A percentile compares a stretch with the other conserved stretches of the same genome.
Conservation (phyloP, 371 early-diverging fungal species). For the Neoconidiobolus thromboides region DNA sequence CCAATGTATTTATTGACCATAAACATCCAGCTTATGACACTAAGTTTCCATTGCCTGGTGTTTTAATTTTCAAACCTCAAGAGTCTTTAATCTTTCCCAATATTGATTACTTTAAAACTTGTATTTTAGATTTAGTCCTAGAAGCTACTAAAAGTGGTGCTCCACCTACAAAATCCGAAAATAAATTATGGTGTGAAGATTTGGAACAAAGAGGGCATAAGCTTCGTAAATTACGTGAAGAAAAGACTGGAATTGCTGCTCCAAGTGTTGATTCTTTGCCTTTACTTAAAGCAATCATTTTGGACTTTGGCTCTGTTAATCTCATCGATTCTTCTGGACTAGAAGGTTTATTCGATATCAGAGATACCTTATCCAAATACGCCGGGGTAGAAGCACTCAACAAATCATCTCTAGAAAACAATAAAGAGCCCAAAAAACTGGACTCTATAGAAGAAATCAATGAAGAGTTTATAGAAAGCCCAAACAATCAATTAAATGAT, state of each 20-base stretch:
- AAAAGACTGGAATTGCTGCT: background rate
- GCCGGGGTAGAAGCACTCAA: conserved; percentile 10
- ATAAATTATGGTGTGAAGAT: conserved; percentile 11
- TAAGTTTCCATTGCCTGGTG: conserved; percentile 22
- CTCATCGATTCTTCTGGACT: conserved; percentile 54
- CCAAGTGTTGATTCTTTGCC: background rate
- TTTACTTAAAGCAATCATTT: conserved; percentile 28
- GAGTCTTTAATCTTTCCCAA: conserved; percentile 59
- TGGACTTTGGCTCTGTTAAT: conserved; percentile 42
- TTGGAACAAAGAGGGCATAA: background rate
- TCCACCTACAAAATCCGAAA: conserved; percentile 2
- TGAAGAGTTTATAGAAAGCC: background rate
- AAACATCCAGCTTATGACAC: conserved; percentile 11
- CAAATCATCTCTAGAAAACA: no score
- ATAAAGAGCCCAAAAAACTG: background rate
- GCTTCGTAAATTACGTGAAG: background rate
- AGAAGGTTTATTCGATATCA: conserved; percentile 35
- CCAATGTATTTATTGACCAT: conserved; percentile 7
- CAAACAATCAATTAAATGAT: background rate
- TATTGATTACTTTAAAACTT: conserved; percentile 21
- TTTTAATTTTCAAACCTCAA: conserved; percentile 40
- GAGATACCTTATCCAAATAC: conserved; percentile 24
- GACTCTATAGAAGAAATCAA: background rate
- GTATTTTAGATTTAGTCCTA: conserved; percentile 8
- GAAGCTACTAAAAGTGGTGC: conserved; percentile 9